Evolutionary conservation across 257 asterid genomes (phyloP), one percentile per base, ranked within the genome.

Genomic region (Salvia hispanica): DNA sequence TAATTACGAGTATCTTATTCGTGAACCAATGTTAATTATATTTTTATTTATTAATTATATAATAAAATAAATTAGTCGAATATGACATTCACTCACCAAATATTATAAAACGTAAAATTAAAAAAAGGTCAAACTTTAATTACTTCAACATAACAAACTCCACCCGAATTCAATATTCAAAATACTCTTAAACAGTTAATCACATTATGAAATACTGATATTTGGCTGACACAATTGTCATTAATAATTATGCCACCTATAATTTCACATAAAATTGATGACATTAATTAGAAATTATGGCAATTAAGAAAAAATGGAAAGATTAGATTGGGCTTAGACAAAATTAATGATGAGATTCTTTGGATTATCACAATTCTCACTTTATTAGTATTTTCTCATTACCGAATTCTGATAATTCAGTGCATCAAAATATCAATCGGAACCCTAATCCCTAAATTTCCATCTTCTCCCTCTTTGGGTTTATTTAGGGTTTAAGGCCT

Each of bases 401-500:
- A 15, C 11, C 1, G 7, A 9, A 16, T 6, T 39, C 36, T 9
- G 11, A 18, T 39, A 18, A 16, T 60, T 40, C 5, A 16, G 18
- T 18, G 66, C 51, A 60, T 60, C 18, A 58, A n/a, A 40, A 16
- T 40, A 40, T 37, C 44, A 64, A 52, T 56, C 64, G 28, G 28
- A 76, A 76, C 74, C 80, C 80, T 76, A 71, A 71, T 61, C 57
- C 42, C 36, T n/a, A 50, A 31, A 55, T 39, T 63, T 34, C 39
- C 34, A 36, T 58, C 60, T 42, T 51, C 44, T 55, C 61, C 51
- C 48, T 52, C 48, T 67, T 7, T 56, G 83, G 82, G 81, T 78
- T 81, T 78, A 58, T 65, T 63, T 81, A 78, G 82, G 86, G 93
- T 84, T 84, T 86, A 74, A 82, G 85, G 76, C 43, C 44, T 66